Evolutionary conservation across 1,139 yeast genomes (phyloP).

Genomic region (Debaryomyces coudertii): DNA sequence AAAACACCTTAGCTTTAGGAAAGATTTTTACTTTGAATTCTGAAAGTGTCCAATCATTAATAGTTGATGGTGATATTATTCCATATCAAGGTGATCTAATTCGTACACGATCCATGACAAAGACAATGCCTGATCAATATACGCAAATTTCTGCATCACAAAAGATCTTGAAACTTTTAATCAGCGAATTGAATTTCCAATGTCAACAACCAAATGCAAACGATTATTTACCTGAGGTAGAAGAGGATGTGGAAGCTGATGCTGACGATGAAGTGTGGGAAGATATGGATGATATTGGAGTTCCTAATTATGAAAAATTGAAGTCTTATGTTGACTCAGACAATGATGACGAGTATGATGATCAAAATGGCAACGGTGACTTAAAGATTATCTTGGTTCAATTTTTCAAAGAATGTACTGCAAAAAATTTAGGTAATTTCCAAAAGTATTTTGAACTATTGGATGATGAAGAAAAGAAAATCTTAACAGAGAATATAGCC

Average conservation of each 20-base stretch:
- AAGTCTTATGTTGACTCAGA: constrained; percentile 56
- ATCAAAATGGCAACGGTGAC: constrained; percentile 41
- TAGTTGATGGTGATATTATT: constrained; percentile 78
- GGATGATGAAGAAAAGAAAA: constrained; percentile 58
- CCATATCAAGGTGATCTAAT: constrained; percentile 66
- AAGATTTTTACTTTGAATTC: constrained; percentile 65
- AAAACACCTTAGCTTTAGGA: constrained; percentile 68
- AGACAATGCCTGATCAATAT: constrained; percentile 61
- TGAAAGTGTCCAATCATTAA: constrained; percentile 48
- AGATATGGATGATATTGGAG: constrained; percentile 70
- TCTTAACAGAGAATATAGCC: constrained; percentile 50
- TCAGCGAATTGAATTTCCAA: constrained; percentile 70
- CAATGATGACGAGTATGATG: constrained; percentile 37
- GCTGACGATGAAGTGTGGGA: constrained; percentile 76
- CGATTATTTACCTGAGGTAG: constrained; percentile 36
- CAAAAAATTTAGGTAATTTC: constrained; percentile 57
- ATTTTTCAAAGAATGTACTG: constrained; percentile 68
- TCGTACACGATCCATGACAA: constrained; percentile 83
- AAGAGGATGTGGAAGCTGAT: constrained; percentile 44
- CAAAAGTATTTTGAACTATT: constrained; percentile 54
- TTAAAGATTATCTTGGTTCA: constrained; percentile 51
- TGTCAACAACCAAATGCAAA: constrained; percentile 48
- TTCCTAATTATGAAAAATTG: constrained; percentile 60
- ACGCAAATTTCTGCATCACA: constrained; percentile 69
- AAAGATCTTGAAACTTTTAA: constrained; percentile 72